A percentile compares a stretch with the other conserved stretches of the same genome.
Evolutionary conservation across 371 early-diverging fungal species (phyloP).

Genomic region (Mycotypha africana): DNA sequence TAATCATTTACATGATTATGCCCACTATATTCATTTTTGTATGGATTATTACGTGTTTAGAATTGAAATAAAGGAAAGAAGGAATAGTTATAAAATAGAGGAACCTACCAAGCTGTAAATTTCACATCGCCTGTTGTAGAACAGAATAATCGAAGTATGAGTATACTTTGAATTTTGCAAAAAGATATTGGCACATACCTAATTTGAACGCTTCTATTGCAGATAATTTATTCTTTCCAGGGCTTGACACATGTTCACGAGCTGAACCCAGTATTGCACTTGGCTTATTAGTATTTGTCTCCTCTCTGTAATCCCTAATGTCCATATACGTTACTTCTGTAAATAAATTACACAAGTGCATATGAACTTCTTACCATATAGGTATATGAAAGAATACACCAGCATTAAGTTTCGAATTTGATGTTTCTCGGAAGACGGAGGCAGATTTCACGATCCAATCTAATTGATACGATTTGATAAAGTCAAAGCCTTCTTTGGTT

Average conservation of each 20-base stretch:
- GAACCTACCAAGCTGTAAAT: constrained; percentile 24
- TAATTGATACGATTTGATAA: constrained; percentile 42
- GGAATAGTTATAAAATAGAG: neutral
- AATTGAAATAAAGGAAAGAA: too few species aligned
- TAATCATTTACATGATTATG: constrained; percentile 53
- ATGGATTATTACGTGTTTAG: too few species aligned
- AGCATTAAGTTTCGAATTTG: constrained; percentile 35
- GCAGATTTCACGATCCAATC: constrained; percentile 34
- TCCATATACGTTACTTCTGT: too few species aligned
- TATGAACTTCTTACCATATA: constrained; percentile 22
- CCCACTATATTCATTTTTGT: too few species aligned
- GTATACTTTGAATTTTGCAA: neutral
- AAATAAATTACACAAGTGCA: neutral
- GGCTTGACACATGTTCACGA: constrained; percentile 34
- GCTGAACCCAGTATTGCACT: constrained; percentile 32
- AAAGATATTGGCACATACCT: too few species aligned
- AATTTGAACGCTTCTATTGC: constrained; percentile 18
- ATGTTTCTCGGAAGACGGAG: neutral
- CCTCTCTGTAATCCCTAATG: constrained; percentile 21
- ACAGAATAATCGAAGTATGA: neutral
- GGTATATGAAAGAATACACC: constrained; percentile 51
- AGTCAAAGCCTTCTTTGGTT: constrained; percentile 31
- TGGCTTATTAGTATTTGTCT: neutral
- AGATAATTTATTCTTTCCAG: constrained; percentile 16
- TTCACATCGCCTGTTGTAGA: constrained; percentile 21